Base-by-base conservation (phyloP, 75 land plant genomes). In the Selaginella moellendorffii region DNA sequence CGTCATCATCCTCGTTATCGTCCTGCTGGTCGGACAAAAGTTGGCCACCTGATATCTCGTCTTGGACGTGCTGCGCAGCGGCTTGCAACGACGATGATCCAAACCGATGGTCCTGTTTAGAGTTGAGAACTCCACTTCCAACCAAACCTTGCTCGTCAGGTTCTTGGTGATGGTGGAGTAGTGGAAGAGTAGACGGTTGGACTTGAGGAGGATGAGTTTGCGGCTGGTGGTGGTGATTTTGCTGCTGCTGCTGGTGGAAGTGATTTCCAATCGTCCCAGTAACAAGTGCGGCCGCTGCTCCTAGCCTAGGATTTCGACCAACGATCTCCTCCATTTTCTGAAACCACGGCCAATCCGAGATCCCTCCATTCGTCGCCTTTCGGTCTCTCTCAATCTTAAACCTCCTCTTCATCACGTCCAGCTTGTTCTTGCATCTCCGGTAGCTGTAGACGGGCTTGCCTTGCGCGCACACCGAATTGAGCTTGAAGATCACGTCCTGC, bases 401-500 rank as follows among this genome's bases (percentile, higher is more conserved):
- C 21, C 23, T 56, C n/a, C 24, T 8, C 19, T 56, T 56, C 21
- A 56, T 19, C 24, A 25, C 21, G n/a, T 56, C 59, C 8, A 56
- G 59, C 59, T 56, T 56, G 59, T 56, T 56, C 24, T 56, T 56
- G 59, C 59, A 56, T 56, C 59, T 56, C 59, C 21, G 5, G 59
- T 56, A 56, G 59, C 59, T 9, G 24, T 56, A 56, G 59, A 56
- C 59, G 9, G 59, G 24, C 24, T 24, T 8, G n/a, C 59, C 59
- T 8, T 56, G 59, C 10, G 59, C 59, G n/a, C 59, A 56, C 24
- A 56, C 59, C 59, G 19, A 19, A 21, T 56, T 56, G n/a, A 56
- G 59, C 23, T 24, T 19, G 19, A 21, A 19, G 24, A 56, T 24
- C 59, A 56, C 59, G 25, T 56, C 59, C 59, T 56, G 59, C 59